These are phyloP conservation scores for Solanum sejunctum DNA, from an alignment of 257 asterid species.

Conservation along the genomic window DNA sequence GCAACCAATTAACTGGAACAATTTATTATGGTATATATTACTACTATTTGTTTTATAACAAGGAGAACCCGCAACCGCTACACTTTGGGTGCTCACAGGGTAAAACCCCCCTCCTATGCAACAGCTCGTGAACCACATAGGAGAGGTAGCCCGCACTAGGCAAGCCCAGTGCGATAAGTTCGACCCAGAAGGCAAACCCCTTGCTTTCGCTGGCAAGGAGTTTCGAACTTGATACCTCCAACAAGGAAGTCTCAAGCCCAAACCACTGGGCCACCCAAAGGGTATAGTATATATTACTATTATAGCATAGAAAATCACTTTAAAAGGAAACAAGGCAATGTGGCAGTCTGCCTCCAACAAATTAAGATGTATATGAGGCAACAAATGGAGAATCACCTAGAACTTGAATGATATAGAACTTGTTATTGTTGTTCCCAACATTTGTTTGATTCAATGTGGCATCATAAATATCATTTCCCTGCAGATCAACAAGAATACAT, in stretches of 20 bases:
- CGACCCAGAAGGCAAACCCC: no score
- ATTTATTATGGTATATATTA: neutral
- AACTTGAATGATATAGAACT: slow-evolving; percentile 47
- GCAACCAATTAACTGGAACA: neutral
- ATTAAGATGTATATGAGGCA: neutral
- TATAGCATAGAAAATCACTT: neutral
- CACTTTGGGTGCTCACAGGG: no score
- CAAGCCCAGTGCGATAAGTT: no score
- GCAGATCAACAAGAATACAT: slow-evolving; percentile 2
- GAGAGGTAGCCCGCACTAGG: no score
- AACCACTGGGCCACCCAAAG: no score
- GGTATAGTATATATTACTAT: neutral
- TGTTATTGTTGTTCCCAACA: slow-evolving; percentile 79
- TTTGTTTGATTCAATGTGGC: slow-evolving; percentile 94
- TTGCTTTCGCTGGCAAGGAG: no score
- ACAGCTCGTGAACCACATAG: no score
- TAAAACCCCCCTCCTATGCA: no score
- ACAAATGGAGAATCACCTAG: slow-evolving; percentile 31
- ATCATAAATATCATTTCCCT: slow-evolving; percentile 76
- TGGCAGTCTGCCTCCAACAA: neutral
- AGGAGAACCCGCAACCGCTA: no score
- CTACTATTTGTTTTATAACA: neutral
- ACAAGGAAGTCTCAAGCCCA: no score
- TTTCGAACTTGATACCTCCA: no score
- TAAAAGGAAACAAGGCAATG: neutral